Evolutionary conservation across 805 yeast genomes (phyloP).

Genomic region (Clavispora santaluciae): DNA sequence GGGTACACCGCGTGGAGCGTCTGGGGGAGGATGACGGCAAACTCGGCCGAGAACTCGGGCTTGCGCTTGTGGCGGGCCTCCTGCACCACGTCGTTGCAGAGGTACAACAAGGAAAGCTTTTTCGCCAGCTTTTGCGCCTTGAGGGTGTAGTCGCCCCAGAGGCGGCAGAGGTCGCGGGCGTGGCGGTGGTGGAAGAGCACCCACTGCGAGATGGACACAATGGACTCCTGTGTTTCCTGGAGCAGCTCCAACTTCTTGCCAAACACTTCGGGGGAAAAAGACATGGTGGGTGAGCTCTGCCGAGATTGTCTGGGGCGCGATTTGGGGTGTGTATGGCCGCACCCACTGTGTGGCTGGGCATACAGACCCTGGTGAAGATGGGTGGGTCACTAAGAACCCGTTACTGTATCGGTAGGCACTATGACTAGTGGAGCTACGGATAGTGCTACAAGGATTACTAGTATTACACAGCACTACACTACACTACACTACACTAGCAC

Average conservation of each 20-base stretch:
- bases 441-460: too few species aligned
- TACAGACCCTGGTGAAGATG: too few species aligned
- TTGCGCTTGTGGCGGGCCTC: slow-evolving; percentile 62
- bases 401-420: too few species aligned
- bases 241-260: slow-evolving; percentile 42
- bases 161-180: slow-evolving; percentile 45
- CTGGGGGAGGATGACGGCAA: slow-evolving; percentile 44
- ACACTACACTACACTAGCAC: too few species aligned
- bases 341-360: too few species aligned
- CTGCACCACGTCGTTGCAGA: slow-evolving; percentile 80
- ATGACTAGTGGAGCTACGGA: too few species aligned
- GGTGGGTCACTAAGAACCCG: too few species aligned
- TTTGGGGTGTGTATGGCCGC: too few species aligned
- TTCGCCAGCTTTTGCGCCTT: slow-evolving; percentile 18
- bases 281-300: slow-evolving; percentile 24
- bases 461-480: too few species aligned
- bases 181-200: slow-evolving; percentile 61
- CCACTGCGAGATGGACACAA: slow-evolving; percentile 73
- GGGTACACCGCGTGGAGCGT: slow-evolving; percentile 32
- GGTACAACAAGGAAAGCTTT: slow-evolving; percentile 56
- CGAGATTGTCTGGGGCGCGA: not conserved
- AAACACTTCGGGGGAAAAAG: slow-evolving; percentile 49
- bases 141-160: slow-evolving; percentile 44
- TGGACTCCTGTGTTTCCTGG: slow-evolving; percentile 65
- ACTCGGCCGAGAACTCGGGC: slow-evolving; percentile 54